Percentiles rank a stretch among this genome's conserved stretches.
These are phyloP conservation scores for Stephania cephalantha DNA, from an alignment of 164 flowering plant species.

Conservation along the genomic window DNA sequence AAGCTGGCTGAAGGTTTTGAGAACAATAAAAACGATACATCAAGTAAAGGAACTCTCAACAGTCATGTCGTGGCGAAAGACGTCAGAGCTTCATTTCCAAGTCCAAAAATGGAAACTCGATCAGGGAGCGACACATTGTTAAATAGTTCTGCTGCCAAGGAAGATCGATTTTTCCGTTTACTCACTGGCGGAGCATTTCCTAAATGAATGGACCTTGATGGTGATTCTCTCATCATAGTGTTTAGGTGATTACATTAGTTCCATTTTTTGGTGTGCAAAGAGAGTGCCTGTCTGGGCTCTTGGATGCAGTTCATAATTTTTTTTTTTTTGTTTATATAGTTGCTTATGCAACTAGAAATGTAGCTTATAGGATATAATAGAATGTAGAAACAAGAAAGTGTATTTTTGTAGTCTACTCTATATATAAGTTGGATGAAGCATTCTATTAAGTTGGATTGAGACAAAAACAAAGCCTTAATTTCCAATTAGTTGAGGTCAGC, in stretches of 20 bases:
- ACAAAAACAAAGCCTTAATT: no score
- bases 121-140: background rate
- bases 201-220: conserved; percentile 7
- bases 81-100: background rate
- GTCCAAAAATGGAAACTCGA: background rate
- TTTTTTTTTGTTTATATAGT: no score
- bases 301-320: no score
- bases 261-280: background rate
- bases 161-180: conserved; percentile 44
- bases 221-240: background rate
- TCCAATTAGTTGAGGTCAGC: no score
- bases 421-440: no score
- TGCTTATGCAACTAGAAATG: no score
- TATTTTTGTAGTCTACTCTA: no score
- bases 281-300: background rate
- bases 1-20: background rate
- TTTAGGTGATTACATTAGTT: background rate
- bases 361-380: no score
- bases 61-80: background rate
- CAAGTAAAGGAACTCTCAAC: background rate
- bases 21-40: background rate
- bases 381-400: no score
- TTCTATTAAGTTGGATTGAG: no score
- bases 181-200: conserved; percentile 38
- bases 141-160: conserved; percentile 13